phyloP scores from a whole-genome alignment of 2,329 filamentous ascomycete species.

The Aspergillus novoparasiticus region DNA sequence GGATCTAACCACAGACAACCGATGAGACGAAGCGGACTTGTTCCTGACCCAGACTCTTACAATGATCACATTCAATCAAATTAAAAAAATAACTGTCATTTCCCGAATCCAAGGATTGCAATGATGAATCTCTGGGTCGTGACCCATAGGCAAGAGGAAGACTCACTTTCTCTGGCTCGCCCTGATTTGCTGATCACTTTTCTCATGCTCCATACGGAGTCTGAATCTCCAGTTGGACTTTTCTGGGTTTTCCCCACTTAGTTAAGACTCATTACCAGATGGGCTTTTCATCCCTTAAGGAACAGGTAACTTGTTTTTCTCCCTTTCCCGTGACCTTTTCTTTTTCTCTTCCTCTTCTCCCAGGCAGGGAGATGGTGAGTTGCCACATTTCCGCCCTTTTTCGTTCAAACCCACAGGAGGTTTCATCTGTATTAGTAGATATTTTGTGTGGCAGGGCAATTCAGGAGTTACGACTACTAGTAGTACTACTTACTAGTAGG shows the following conservation, averaged over 20 bases:
- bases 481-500: background rate
- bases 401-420: background rate
- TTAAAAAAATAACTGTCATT: conserved; percentile 2
- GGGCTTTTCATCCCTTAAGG: background rate
- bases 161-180: background rate
- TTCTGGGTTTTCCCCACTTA: conserved; percentile 20
- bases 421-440: background rate
- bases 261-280: conserved; percentile 18
- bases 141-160: background rate
- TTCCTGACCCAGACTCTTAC: background rate
- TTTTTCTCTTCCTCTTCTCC: background rate
- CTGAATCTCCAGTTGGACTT: conserved; percentile 18
- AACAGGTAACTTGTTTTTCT: conserved; percentile 1
- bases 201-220: conserved; percentile 12
- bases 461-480: background rate
- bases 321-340: background rate
- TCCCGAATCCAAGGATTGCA: background rate
- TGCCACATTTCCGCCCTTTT: conserved; percentile 1
- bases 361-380: background rate
- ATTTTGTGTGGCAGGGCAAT: background rate
- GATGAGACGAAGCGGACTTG: background rate
- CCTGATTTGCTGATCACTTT: conserved; percentile 23
- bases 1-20: background rate
- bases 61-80: background rate
- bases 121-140: background rate